Conservation (phyloP, 73 alveolate species). For the Blepharisma japonicum region DNA sequence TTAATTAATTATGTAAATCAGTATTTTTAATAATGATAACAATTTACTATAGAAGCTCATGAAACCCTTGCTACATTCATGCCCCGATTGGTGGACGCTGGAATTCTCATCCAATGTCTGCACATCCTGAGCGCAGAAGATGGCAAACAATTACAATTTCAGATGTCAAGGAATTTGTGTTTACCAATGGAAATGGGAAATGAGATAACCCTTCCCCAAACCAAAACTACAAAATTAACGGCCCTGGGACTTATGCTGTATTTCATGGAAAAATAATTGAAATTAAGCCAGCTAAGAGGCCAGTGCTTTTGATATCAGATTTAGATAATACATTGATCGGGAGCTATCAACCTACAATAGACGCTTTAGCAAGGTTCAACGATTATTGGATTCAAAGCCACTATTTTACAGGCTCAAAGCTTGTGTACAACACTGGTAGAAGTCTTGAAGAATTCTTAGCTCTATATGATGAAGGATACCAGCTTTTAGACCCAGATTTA, state of each 20-base stretch:
- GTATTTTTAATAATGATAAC: neutral
- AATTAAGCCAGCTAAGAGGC: neutral
- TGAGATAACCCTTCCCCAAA: constrained; percentile 22
- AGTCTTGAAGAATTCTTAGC: constrained; percentile 2
- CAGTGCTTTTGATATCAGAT: constrained; percentile 11
- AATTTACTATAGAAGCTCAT: neutral
- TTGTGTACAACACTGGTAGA: constrained; percentile 22
- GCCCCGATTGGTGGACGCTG: neutral
- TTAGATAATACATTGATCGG: constrained; percentile 13
- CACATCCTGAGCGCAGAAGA: neutral
- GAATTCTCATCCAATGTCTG: neutral
- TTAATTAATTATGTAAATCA: too few species aligned
- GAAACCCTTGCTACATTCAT: constrained; percentile 17
- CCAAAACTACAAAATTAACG: neutral
- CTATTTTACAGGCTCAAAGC: neutral
- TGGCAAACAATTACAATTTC: neutral
- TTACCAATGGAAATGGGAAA: neutral
- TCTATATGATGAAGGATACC: neutral
- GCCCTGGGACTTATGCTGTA: neutral
- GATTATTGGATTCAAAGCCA: constrained; percentile 14
- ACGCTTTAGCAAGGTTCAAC: neutral
- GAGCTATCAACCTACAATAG: neutral
- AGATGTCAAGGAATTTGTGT: neutral
- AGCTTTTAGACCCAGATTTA: constrained; percentile 2
- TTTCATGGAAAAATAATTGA: neutral